Base-by-base conservation (phyloP, 495 filamentous ascomycete genomes). In the Delitschia confertaspora region DNA sequence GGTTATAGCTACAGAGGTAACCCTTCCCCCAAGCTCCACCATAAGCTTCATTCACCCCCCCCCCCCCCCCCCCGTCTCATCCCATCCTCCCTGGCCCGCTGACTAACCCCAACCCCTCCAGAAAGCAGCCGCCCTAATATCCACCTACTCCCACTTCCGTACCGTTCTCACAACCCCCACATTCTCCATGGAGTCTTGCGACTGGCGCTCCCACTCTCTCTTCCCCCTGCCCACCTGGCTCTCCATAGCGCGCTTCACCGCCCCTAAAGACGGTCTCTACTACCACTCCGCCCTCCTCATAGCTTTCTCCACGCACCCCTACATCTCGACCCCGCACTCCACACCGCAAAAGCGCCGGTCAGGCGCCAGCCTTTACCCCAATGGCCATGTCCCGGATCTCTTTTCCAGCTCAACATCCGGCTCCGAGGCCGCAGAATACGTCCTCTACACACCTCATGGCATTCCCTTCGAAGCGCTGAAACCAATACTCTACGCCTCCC, bases 361-460 rank as follows among this genome's bases (percentile, higher is more conserved):
- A 6, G 35, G 41, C 17, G 11, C 29, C 31, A 11, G 20, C 23
- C 51, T 55, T 7, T 19, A 52, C 31, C n/a, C n/a, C n/a, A n/a
- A n/a, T n/a, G n/a, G n/a, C n/a, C n/a, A n/a, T n/a, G n/a, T n/a
- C n/a, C 25, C 23, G 4, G 39, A 50, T 23, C 38, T 33, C 13
- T 20, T 32, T 2, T 13, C 45, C 13, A 34, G 48, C 7, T 27
- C 25, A 6, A 33, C 37, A 3, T 38, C 52, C 5, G 33, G 11
- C 6, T 31, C 36, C 9, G 49, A 52, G 3, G 46, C 54, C 9
- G 59, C 60, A 0, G 69, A 77, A 51, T 69, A 61, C 5, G 49
- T 78, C n/a, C 58, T 78, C 37, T 77, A 78, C 50, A 70, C 72
- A 3, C 75, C 74, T 8, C 75, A 78, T 44, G 73, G 75, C 14